phyloP scores from a whole-genome alignment of 805 yeast genomes.

The Nakazawaea ambrosiae region DNA sequence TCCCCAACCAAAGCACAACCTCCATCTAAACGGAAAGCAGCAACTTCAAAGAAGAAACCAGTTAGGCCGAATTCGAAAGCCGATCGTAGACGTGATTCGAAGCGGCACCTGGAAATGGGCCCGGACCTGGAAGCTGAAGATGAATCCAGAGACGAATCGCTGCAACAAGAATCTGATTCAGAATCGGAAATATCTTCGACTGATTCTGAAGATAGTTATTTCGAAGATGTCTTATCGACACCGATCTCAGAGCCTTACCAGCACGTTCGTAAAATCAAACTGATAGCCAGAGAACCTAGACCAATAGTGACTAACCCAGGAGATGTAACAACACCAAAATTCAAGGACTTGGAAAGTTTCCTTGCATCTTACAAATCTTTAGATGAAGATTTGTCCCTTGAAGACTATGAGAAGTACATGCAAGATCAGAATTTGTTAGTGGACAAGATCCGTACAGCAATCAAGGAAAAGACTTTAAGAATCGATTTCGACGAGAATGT shows the following conservation, averaged over 20 bases:
- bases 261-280: conserved; percentile 16
- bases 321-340: conserved; percentile 43
- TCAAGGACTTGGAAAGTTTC: conserved; percentile 31
- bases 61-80: background rate
- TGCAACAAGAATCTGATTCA: conserved; percentile 3
- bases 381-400: conserved; percentile 52
- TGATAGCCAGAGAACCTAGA: conserved; percentile 31
- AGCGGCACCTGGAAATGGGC: background rate
- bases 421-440: conserved; percentile 42
- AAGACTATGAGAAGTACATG: conserved; percentile 57
- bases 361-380: conserved; percentile 50
- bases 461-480: conserved; percentile 33
- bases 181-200: background rate
- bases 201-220: conserved; percentile 2
- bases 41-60: background rate
- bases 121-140: too few species aligned
- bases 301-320: conserved; percentile 55
- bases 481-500: conserved; percentile 36
- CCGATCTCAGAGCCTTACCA: conserved; percentile 2
- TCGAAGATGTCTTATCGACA: background rate
- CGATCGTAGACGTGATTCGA: too few species aligned
- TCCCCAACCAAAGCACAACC: too few species aligned
- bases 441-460: conserved; percentile 38
- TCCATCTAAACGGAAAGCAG: background rate
- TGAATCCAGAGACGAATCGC: too few species aligned